Evolutionary conservation across 495 filamentous ascomycete genomes (phyloP).

Genomic region (Rostrohypoxylon terebratum): DNA sequence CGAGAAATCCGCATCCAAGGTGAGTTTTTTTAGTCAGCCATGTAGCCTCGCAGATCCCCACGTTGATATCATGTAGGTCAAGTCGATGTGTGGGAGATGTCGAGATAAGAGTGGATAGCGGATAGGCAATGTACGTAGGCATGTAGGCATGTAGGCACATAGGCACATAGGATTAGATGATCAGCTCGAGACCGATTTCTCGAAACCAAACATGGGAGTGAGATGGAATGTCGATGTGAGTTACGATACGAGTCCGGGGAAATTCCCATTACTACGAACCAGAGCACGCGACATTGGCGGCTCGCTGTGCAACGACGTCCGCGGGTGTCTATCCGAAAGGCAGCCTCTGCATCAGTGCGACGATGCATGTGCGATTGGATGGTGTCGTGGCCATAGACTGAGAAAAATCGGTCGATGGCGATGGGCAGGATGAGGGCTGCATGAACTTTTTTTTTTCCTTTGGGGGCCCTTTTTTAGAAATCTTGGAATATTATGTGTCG

Average conservation of each 20-base stretch:
- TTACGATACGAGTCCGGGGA: slow-evolving; percentile 44
- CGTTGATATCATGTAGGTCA: slow-evolving; percentile 36
- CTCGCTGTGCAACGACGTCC: slow-evolving; percentile 38
- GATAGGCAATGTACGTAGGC: no score
- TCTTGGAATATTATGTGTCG: slow-evolving; percentile 1
- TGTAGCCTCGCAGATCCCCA: slow-evolving; percentile 40
- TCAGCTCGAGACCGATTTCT: slow-evolving; percentile 25
- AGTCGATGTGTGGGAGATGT: slow-evolving; percentile 29
- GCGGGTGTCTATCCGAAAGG: slow-evolving; percentile 44
- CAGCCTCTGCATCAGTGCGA: slow-evolving; percentile 36
- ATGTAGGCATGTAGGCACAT: background rate
- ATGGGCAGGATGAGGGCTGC: slow-evolving; percentile 28
- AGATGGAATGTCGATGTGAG: slow-evolving; percentile 43
- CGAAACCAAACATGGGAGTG: slow-evolving; percentile 36
- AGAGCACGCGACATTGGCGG: slow-evolving; percentile 45
- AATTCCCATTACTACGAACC: slow-evolving; percentile 35
- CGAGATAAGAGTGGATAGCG: slow-evolving; percentile 34
- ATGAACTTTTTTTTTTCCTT: slow-evolving; percentile 16
- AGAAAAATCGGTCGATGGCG: slow-evolving; percentile 22
- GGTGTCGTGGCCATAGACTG: slow-evolving; percentile 28
- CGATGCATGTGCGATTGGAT: slow-evolving; percentile 32
- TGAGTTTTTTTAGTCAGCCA: slow-evolving; percentile 35
- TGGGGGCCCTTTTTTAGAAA: slow-evolving; percentile 16
- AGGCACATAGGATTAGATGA: slow-evolving; percentile 20
- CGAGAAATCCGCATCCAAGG: slow-evolving; percentile 37